Evolutionary conservation across 1,139 yeast species (phyloP), one percentile per base, ranked within the genome.

Genomic region (Oligophagozyma castellii): DNA sequence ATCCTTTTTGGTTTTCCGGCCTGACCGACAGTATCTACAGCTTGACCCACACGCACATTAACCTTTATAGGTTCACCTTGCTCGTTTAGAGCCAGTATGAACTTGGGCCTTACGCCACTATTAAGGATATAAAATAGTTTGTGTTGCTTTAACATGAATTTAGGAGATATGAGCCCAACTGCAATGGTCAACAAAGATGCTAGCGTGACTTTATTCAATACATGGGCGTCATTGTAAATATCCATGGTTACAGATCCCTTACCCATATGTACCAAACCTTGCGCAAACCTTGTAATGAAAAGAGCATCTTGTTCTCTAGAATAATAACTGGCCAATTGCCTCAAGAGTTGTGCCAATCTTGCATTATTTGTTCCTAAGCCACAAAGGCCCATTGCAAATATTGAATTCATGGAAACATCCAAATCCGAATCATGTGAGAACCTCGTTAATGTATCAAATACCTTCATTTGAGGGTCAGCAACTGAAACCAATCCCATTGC

Each of bases 321-420:
- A 53, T 92, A 92, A 56, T 92, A 92, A 32, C 83, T 74, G 2
- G 98, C 96, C 47, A 92, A 67, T 56, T 89, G 96, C 55, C 98
- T 73, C 48, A 92, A 67, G 41, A 92, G 65, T 61, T 89, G 98
- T 2, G 96, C 96, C 42, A 92, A 67, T 61, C 99, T 78, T 5
- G 99, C 98, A 53, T 92, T 92, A 58, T 89, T 86, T 22, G 98
- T 92, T 59, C 99, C 99, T 16, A 95, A 92, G 51, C 98, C 98
- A 42, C 89, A 94, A 39, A 92, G 61, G 34, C 99, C 98, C 98
- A 92, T 86, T 25, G 95, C 75, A 50, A 81, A 86, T 38, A 89
- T 86, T 16, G 98, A 86, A 51, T 86, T 92, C 54, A 78, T 78
- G 4, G 98, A 95, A 34, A 92, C 95, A 50, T 83, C 94, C 44